These are phyloP conservation scores for Chlorella vulgaris DNA, from an alignment of 139 green algal species.

Conservation along the genomic window DNA sequence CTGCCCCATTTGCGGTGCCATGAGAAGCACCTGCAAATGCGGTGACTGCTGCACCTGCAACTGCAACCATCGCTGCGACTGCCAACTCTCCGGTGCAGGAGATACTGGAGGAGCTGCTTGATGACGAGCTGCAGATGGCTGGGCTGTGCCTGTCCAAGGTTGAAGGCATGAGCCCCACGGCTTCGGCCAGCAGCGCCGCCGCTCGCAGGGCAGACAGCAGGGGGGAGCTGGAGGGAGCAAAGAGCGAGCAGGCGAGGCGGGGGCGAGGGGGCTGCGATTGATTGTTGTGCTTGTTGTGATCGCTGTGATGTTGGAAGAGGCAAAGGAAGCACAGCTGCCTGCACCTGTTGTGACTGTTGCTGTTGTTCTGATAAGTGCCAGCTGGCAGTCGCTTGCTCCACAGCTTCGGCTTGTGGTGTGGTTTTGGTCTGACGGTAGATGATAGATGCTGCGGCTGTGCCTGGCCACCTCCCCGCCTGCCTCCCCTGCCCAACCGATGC, in stretches of 20 bases:
- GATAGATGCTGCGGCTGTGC: no score
- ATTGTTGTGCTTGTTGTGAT: background rate
- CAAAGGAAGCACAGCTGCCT: no score
- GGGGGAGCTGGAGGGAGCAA: background rate
- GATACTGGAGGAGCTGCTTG: slow-evolving; percentile 35
- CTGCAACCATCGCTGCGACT: background rate
- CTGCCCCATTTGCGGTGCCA: no score
- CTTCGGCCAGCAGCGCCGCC: no score
- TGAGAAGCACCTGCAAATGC: no score
- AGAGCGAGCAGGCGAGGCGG: slow-evolving; percentile 15
- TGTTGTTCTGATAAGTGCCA: no score
- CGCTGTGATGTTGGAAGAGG: background rate
- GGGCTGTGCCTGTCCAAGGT: slow-evolving; percentile 28
- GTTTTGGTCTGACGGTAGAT: no score
- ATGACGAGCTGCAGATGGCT: slow-evolving; percentile 33
- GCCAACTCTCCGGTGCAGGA: background rate
- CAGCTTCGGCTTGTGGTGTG: no score
- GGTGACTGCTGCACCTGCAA: background rate
- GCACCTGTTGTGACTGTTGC: no score
- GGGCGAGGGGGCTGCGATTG: background rate
- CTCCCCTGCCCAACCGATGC: background rate
- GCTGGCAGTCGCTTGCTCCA: no score
- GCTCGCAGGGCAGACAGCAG: background rate
- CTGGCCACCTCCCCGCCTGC: background rate
- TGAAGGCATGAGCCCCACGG: background rate